Base-by-base conservation (phyloP, 805 yeast genomes). In the Grigorovia humatica region DNA sequence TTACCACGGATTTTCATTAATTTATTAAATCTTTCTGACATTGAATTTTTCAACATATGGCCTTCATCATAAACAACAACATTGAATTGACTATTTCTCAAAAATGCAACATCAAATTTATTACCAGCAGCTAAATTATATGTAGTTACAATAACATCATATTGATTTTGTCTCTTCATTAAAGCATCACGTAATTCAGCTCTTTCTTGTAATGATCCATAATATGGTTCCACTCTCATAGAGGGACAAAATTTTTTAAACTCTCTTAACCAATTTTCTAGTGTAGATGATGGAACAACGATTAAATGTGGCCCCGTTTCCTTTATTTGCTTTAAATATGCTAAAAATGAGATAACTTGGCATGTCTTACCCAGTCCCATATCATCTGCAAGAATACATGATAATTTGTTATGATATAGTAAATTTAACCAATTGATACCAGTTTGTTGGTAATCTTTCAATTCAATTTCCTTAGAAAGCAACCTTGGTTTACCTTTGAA, bases 291-390 rank as follows among this genome's bases (percentile, higher is more conserved):
- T 0, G 99, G 99, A 29, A 95, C 98, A 38, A 93, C 93, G 38
- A 93, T 85, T 53, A 93, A 72, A 73, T 93, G 98, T 1, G 96
- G 96, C 0, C 95, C 95, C 1, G 66, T 64, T 47, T 73, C 72
- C 7, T 70, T 66, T 30, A 68, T 69, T 58, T 86, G 83, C 63
- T 88, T 88, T 61, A 93, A 74, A 62, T 85, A 82, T 1, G 98
- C 89, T 63, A 93, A 71, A 64, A 93, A 93, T 8, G 97, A 78
- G 69, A 93, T 91, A 35, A 93, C 96, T 70, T 93, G 98, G 65
- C 96, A 85, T 0, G 99, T 93, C 65, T 93, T 93, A 54, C 99
- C 99, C 48, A 93, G 74, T 5, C 96, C 99, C 99, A 93, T 93
- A 66, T 93, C 99, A 70, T 93, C 99, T 0, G 99, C 99, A 48